Evolutionary conservation across 1,284 basidiomycete species (phyloP), one percentile per base, ranked within the genome.

Genomic region (Ganoderma meredithae): DNA sequence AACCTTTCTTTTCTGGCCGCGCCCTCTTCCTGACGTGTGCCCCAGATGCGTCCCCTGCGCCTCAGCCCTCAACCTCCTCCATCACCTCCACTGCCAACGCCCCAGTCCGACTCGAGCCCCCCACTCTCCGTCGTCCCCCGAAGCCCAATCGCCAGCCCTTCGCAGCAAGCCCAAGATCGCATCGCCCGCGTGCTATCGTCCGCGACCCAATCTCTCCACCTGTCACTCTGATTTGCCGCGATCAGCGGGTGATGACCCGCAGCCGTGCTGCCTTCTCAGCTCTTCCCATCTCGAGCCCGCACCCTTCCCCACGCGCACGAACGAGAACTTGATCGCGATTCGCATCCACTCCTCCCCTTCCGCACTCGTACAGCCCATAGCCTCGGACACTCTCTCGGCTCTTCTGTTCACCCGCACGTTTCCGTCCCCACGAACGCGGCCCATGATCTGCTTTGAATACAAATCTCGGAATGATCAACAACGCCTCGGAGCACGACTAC

Each of bases 191-290:
- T 43, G 22, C 27, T 27, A 44, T 33, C 22, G 39, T 44, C 59
- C 59, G 10, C 40, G n/a, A 19, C 44, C 41, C 43, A 61, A 44
- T 27, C 60, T 52, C 61, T 15, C 55, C 65, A 27, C n/a, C 60
- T 61, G 33, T 55, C 67, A 59, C 56, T 58, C 62, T 60, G 60
- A 62, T 68, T 64, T 39, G 64, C 72, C 71, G 74, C 68, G 70
- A 72, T 75, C 71, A 70, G 69, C 71, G 71, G 69, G 67, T 69
- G 71, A 71, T 75, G 71, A 71, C 72, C 69, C 68, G 71, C 71
- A 64, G 64, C 64, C 60, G 63, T 22, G 22, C 36, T 8, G 15
- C 44, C 66, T 69, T 69, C 66, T 63, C 62, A 65, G 61, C 68
- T 55, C 53, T 67, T 63, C 66, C 66, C 68, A 68, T 63, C 58